phyloP scores from a whole-genome alignment of 2,329 filamentous ascomycete genomes.

The Colletotrichum sp. region DNA sequence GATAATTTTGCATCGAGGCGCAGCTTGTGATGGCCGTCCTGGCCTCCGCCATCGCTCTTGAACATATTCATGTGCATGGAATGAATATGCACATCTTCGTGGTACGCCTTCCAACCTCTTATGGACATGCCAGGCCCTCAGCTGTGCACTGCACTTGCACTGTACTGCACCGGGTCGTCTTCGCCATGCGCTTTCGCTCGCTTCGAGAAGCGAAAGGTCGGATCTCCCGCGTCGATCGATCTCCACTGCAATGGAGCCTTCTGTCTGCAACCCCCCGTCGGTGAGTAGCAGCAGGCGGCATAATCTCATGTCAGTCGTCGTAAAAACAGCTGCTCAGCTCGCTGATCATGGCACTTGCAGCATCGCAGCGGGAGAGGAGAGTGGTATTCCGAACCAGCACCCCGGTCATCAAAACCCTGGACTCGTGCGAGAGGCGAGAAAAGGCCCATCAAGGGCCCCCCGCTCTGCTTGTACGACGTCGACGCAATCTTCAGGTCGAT shows the following conservation, averaged over 20 bases:
- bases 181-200: background rate
- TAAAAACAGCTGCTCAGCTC: background rate
- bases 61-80: background rate
- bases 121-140: background rate
- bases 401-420: background rate
- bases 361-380: background rate
- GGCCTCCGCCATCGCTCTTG: background rate
- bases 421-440: background rate
- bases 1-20: background rate
- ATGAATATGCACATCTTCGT: background rate
- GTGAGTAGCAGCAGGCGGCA: background rate
- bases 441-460: background rate
- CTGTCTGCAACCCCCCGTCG: conserved; percentile 4
- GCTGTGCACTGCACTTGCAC: background rate
- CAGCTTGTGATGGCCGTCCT: background rate
- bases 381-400: background rate
- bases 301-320: background rate
- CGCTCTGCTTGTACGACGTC: background rate
- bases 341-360: background rate
- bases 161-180: background rate
- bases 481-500: background rate
- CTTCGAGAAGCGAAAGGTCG: background rate
- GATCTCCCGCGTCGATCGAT: background rate
- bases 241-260: background rate
- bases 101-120: background rate